These are phyloP conservation scores for Acacia confusa DNA, from an alignment of 306 rosid genomes.

Conservation along the genomic window DNA sequence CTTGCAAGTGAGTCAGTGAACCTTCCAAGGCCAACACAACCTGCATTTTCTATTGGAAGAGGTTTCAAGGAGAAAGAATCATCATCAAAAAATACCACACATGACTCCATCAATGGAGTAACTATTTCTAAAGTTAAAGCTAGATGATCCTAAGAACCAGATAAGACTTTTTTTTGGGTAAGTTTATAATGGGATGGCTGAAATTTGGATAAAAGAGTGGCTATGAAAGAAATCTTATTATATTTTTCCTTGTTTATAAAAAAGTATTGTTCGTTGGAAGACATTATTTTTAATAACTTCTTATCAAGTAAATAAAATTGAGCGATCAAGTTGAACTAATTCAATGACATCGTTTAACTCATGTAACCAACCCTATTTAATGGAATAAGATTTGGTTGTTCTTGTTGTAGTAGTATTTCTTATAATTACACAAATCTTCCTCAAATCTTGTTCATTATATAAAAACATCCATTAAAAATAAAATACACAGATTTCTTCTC, in stretches of 20 bases:
- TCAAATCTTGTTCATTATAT: background rate
- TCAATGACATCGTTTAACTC: no score
- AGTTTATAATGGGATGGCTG: background rate
- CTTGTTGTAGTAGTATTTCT: no score
- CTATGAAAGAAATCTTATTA: background rate
- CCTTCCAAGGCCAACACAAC: slow-evolving; percentile 4
- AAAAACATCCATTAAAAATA: background rate
- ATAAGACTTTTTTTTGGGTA: background rate
- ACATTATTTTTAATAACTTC: background rate
- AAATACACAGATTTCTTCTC: background rate
- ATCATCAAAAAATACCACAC: background rate
- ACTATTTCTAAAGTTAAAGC: background rate
- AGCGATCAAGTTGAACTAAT: no score
- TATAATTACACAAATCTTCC: background rate
- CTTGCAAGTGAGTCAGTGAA: slow-evolving; percentile 13
- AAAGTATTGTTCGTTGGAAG: background rate
- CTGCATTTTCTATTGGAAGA: slow-evolving; percentile 19
- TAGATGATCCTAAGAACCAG: background rate
- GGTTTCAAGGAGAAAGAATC: background rate
- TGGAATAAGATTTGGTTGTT: no score
- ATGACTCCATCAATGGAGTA: background rate
- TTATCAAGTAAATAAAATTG: background rate
- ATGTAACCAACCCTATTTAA: no score
- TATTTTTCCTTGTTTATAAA: background rate
- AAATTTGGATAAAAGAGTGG: background rate